Conservation (phyloP, 768 basidiomycete genomes). For the Stropharia rugosoannulata region DNA sequence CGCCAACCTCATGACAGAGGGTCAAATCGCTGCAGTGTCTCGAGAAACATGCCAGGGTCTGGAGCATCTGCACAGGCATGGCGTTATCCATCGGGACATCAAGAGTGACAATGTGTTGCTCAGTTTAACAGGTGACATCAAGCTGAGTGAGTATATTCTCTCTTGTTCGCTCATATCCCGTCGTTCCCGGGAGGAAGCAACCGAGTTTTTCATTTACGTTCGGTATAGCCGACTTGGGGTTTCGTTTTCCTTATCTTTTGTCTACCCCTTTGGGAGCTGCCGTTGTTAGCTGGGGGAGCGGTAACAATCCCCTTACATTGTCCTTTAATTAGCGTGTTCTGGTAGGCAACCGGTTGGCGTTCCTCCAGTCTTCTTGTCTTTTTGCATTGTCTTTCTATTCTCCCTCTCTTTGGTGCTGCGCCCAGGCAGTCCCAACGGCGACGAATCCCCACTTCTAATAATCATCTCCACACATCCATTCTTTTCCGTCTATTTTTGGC, state of each 20-base stretch:
- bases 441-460: too few relatives aligned
- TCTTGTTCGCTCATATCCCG: slow-evolving; percentile 1
- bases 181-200: too few relatives aligned
- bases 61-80: slow-evolving; percentile 92
- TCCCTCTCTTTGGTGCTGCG: too few relatives aligned
- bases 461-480: neutral
- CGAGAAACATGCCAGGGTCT: slow-evolving; percentile 92
- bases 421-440: too few relatives aligned
- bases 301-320: neutral
- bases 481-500: neutral
- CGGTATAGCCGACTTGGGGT: too few relatives aligned
- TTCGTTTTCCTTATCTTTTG: too few relatives aligned
- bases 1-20: slow-evolving; percentile 95
- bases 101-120: slow-evolving; percentile 97
- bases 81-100: slow-evolving; percentile 98
- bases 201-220: too few relatives aligned
- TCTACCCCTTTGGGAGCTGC: too few relatives aligned
- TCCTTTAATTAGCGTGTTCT: neutral
- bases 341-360: neutral
- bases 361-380: too few relatives aligned
- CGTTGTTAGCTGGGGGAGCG: too few relatives aligned
- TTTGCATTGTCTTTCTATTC: too few relatives aligned
- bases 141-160: slow-evolving; percentile 74
- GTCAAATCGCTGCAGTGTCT: slow-evolving; percentile 96
- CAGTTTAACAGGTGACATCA: slow-evolving; percentile 93